Percentiles rank a stretch among this genome's conserved stretches.
These are phyloP conservation scores for Vaccinium myrtillus DNA, from an alignment of 148 eudicot species.

Conservation along the genomic window DNA sequence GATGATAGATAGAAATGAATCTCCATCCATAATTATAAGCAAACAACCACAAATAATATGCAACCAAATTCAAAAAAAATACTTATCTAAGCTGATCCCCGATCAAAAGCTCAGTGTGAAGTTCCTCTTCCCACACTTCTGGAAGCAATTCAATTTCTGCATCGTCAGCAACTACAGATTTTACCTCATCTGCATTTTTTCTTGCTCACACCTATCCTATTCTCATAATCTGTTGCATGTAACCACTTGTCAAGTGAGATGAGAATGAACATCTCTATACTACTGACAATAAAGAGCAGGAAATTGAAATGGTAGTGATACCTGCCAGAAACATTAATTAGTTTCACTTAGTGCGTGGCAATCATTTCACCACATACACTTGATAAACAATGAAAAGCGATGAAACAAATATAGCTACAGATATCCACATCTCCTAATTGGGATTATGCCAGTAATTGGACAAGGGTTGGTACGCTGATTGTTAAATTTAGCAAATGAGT, in stretches of 20 bases:
- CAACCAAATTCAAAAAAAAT: constrained; percentile 10
- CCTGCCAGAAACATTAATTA: background rate
- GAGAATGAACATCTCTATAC: background rate
- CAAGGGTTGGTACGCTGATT: no score
- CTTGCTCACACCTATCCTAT: constrained; percentile 62
- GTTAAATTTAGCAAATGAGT: no score
- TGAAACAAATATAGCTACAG: background rate
- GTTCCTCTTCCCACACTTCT: constrained; percentile 57
- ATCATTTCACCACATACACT: background rate
- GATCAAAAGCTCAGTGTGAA: constrained; percentile 45
- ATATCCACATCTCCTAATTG: background rate
- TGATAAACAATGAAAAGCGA: background rate
- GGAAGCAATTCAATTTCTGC: constrained; percentile 22
- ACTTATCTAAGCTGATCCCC: constrained; percentile 76
- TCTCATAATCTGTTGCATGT: constrained; percentile 44
- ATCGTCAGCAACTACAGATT: constrained; percentile 42
- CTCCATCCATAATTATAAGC: constrained; percentile 25
- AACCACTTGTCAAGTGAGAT: background rate
- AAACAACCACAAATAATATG: background rate
- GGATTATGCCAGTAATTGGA: no score
- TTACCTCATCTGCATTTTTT: constrained; percentile 53
- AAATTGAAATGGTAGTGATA: background rate
- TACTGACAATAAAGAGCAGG: no score
- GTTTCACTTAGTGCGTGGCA: background rate
- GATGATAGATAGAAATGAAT: constrained; percentile 15